These are phyloP conservation scores for Elsinoe australis DNA, from an alignment of 2,329 filamentous ascomycete genomes.

Conservation along the genomic window DNA sequence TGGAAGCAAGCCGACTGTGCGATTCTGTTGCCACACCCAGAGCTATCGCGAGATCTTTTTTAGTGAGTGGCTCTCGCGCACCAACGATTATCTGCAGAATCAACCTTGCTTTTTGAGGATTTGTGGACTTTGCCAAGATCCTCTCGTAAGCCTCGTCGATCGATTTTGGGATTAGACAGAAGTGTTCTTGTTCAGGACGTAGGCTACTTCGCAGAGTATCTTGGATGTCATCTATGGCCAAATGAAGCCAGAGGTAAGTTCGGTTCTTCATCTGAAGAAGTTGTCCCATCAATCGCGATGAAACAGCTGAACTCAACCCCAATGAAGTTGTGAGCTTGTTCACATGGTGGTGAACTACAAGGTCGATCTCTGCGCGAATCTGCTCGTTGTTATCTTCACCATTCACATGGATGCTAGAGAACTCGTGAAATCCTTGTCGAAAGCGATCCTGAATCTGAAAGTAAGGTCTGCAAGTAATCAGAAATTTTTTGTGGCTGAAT, in stretches of 20 bases:
- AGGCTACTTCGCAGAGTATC: slow-evolving; percentile 17
- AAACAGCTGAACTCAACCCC: neutral
- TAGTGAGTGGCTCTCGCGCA: slow-evolving; percentile 23
- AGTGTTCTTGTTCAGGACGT: no score
- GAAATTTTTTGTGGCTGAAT: no score
- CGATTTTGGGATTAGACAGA: slow-evolving; percentile 22
- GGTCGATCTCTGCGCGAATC: slow-evolving; percentile 19
- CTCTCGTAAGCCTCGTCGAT: slow-evolving; percentile 29
- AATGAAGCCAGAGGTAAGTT: slow-evolving; percentile 28
- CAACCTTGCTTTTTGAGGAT: slow-evolving; percentile 12
- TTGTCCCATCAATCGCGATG: neutral
- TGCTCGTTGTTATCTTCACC: slow-evolving; percentile 19
- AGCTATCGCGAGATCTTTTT: slow-evolving; percentile 25
- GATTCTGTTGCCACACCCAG: slow-evolving; percentile 20
- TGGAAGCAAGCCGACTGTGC: no score
- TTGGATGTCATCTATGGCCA: slow-evolving; percentile 23
- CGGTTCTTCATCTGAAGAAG: slow-evolving; percentile 24
- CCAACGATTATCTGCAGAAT: slow-evolving; percentile 26
- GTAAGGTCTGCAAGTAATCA: slow-evolving; percentile 21
- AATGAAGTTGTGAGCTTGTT: neutral
- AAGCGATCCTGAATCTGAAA: slow-evolving; percentile 13
- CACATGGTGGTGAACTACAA: slow-evolving; percentile 7
- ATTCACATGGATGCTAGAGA: slow-evolving; percentile 15
- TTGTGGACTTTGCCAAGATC: slow-evolving; percentile 21
- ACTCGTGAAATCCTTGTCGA: neutral